Base-by-base conservation (phyloP, 176 grass and related monocot species). In the Lolium perenne region DNA sequence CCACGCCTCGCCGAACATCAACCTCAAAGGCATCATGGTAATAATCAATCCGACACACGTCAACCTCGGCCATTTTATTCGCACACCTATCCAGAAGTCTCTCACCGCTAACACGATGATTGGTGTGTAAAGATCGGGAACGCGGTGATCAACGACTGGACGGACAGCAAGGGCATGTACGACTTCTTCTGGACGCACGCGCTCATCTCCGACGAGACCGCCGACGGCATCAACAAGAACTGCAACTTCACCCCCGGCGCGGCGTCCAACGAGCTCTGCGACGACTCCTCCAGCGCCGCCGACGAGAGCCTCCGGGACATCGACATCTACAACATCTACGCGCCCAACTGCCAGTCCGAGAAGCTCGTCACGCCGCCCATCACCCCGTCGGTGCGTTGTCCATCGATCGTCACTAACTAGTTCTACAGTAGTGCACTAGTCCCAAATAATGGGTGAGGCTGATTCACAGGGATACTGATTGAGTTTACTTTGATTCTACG, bases 271-370 rank as follows among this genome's bases (percentile, higher is more conserved):
- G 0, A 41, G 38, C 76, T 59, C 76, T 98, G 95, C 83, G 16
- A 25, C 0, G 55, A 46, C 8, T 91, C 88, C 0, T 16, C 16
- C 5, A 2, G 11, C 4, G 71, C 32, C 38, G 88, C 74, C 56
- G 1, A 2, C 61, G 20, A 10, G 0, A 60, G n/a, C 50, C 76
- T 94, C 11, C 14, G 2, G 2, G 60, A 67, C 83, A 40, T 98
- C 73, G 83, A 98, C 91, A 91, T 95, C 80, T 98, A 98, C 82
- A 95, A 98, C 91, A 98, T 98, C 69, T 98, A 98, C 83, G 91
- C 89, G 21, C 91, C 95, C 2, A 86, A 91, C 32, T 98, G 95
- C 90, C 79, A 62, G 32, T 73, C 46, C 6, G 2, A 48, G 20
- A 17, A 10, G 23, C 64, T 91, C 55, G 89, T 89, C 16, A n/a